Conservation (phyloP, 78 protist species). For the Dictyostelium citrinum region DNA sequence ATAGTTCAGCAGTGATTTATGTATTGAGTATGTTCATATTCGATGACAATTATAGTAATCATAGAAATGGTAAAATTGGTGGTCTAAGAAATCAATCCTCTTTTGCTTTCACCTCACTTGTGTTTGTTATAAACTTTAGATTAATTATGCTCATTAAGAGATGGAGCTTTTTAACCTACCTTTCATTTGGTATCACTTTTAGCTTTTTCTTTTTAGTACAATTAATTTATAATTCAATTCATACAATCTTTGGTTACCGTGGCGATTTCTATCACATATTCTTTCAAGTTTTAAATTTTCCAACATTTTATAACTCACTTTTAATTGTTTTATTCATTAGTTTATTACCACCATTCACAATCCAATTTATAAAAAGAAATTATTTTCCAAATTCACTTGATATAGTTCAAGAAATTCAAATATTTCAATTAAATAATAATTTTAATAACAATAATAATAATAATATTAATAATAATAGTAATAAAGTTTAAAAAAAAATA, state of each 20-base stretch:
- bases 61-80: constrained; percentile 1
- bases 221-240: constrained; percentile 8
- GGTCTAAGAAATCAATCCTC: not conserved
- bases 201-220: constrained; percentile 13
- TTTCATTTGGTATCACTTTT: constrained; percentile 46
- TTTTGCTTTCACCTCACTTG: not conserved
- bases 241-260: not conserved
- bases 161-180: constrained; percentile 15
- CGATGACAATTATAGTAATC: not conserved
- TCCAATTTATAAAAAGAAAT: constrained; percentile 14
- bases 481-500: not conserved
- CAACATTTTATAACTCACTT: not conserved
- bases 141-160: not conserved
- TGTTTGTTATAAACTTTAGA: not conserved
- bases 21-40: not conserved
- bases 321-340: not conserved
- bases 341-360: constrained; percentile 2
- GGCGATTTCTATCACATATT: not conserved
- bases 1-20: not conserved
- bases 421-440: not conserved
- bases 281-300: not conserved
- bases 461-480: not conserved
- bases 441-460: not conserved
- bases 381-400: constrained; percentile 25
- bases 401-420: constrained; percentile 45